phyloP scores from a whole-genome alignment of 176 grass and related monocot species.

The Eragrostis nindensis region DNA sequence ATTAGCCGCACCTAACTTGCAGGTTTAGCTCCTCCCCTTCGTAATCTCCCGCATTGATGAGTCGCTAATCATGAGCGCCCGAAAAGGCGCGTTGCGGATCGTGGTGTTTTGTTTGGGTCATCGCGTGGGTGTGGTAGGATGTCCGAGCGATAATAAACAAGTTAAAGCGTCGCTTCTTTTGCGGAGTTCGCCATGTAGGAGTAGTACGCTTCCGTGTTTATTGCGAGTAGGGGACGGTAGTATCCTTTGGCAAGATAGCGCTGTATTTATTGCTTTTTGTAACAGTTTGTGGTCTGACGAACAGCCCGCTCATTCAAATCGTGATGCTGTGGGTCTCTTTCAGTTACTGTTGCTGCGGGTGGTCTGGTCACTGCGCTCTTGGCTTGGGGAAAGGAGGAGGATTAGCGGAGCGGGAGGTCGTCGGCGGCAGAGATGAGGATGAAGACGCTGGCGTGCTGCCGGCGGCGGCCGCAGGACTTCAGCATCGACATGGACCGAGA shows the following conservation, averaged over 20 bases:
- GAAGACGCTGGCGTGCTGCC: constrained; percentile 90
- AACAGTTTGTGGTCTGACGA: constrained; percentile 32
- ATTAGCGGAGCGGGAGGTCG: not conserved
- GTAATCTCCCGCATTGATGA: constrained; percentile 5
- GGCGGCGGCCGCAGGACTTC: constrained; percentile 88
- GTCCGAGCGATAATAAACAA: not conserved
- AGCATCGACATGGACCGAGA: constrained; percentile 92
- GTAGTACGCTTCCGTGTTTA: constrained; percentile 18
- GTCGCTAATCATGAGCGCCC: constrained; percentile 39
- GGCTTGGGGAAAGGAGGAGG: not conserved
- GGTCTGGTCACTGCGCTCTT: not conserved
- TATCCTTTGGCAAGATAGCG: not conserved
- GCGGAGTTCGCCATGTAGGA: constrained; percentile 1
- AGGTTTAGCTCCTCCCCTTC: constrained; percentile 27
- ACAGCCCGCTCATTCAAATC: constrained; percentile 18
- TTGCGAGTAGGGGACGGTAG: not conserved
- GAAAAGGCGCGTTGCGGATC: constrained; percentile 32
- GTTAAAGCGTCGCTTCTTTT: constrained; percentile 1
- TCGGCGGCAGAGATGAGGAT: constrained; percentile 46
- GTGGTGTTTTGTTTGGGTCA: not conserved
- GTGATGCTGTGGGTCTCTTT: constrained; percentile 36
- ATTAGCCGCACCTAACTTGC: constrained; percentile 1
- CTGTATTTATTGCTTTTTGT: constrained; percentile 3
- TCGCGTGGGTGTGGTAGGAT: not conserved
- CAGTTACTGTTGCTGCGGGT: constrained; percentile 2